Base-by-base conservation (phyloP, 371 early-diverging fungal species). In the Mucor piriformis region DNA sequence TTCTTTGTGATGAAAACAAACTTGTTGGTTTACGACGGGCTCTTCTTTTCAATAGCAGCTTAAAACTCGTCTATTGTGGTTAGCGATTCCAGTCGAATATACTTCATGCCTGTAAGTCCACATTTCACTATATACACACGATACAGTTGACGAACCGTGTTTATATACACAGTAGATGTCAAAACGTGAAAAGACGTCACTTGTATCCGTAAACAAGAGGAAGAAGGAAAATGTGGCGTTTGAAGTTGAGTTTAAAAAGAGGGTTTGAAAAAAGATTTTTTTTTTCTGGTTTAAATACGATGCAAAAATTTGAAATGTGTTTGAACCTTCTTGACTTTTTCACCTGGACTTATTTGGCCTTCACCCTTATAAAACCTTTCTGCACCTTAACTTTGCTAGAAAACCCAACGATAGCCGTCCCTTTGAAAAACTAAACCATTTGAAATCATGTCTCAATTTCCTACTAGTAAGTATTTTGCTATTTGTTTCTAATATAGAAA, bases 351-450 rank as follows among this genome's bases (percentile, higher is more conserved):
- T 59, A 58, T 64, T 64, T 57, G 64, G 58, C 64, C 64, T 64
- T 64, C 59, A 34, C 27, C 52, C 33, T 50, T 11, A 37, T 38
- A 40, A 61, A 38, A 46, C 37, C 27, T 32, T 54, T 64, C 64
- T 67, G 63, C 68, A 63, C 68, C 68, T 60, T 67, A 67, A 67
- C 68, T 67, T 59, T 59, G 64, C 25, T 50, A 64, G 59, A 67
- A 63, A 54, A 50, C 51, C 42, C 37, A 57, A 58, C 59, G 68
- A 67, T 67, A 67, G 68, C 68, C 68, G 63, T 57, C 64, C 64
- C 44, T 40, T 58, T 49, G 43, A 58, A 64, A 57, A 51, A 49
- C 18, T 23, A 33, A 51, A 38, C 8, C 34, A 44, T 33, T 38
- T 51, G 32, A 48, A 54, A 62, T 37, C 43, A 69, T 69, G 69